A percentile compares a stretch with the other conserved stretches of the same genome.
Conservation (phyloP, 2,329 filamentous ascomycete species). For the Aureobasidium musti region DNA sequence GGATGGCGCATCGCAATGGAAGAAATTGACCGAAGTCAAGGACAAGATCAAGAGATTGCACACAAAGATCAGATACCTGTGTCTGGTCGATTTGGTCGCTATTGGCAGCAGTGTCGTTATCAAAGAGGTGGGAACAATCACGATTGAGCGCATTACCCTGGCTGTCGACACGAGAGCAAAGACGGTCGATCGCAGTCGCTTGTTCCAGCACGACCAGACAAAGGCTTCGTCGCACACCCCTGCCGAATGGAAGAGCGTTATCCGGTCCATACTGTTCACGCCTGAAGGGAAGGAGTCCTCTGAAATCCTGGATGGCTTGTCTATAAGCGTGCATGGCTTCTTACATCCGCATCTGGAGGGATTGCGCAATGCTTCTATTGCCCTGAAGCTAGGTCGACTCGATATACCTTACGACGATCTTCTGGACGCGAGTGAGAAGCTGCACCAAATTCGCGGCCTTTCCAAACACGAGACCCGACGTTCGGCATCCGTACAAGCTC, state of each 20-base stretch:
- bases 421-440: constrained; percentile 60
- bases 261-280: constrained; percentile 85
- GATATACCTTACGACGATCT: constrained; percentile 91
- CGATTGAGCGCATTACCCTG: constrained; percentile 80
- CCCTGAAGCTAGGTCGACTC: constrained; percentile 85
- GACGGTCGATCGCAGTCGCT: constrained; percentile 84
- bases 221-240: constrained; percentile 66
- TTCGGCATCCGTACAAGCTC: constrained; percentile 40
- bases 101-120: constrained; percentile 78
- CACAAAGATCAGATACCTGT: constrained; percentile 81
- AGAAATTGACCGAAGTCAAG: constrained; percentile 73
- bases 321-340: constrained; percentile 87
- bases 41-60: constrained; percentile 86
- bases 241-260: constrained; percentile 89
- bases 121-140: constrained; percentile 77
- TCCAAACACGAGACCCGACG: constrained; percentile 38
- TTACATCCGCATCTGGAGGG: constrained; percentile 84
- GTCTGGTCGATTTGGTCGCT: constrained; percentile 77
- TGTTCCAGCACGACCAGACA: constrained; percentile 78
- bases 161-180: constrained; percentile 89
- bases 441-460: constrained; percentile 48
- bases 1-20: constrained; percentile 61
- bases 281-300: constrained; percentile 80
- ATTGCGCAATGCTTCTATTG: constrained; percentile 83
- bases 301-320: constrained; percentile 84